These are phyloP conservation scores for Fusarium sp. DNA, from an alignment of 2,329 filamentous ascomycete species.

Conservation along the genomic window DNA sequence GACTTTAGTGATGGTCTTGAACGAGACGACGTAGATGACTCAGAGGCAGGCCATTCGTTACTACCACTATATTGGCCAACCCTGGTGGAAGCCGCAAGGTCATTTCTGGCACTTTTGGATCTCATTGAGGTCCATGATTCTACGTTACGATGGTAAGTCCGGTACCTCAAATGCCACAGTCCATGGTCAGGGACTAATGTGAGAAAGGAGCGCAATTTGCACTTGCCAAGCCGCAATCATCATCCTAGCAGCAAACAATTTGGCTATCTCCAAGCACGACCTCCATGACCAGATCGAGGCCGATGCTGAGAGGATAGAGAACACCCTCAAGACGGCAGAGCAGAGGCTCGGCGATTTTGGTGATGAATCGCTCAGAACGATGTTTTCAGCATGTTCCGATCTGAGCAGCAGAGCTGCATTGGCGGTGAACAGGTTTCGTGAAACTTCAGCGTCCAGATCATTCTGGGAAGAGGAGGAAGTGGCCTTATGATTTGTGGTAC, in stretches of 20 bases:
- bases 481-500: not conserved
- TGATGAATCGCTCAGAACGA: not conserved
- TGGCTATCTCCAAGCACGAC: slow-evolving; percentile 3
- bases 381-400: not conserved
- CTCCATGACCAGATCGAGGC: not conserved
- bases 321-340: not conserved
- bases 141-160: slow-evolving; percentile 4
- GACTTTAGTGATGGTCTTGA: not conserved
- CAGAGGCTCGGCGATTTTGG: not conserved
- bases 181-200: not conserved
- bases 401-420: not conserved
- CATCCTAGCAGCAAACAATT: not conserved
- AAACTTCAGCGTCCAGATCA: not conserved
- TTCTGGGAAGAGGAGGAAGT: not conserved
- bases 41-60: not conserved
- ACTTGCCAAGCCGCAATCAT: not conserved
- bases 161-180: not conserved
- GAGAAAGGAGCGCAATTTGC: not conserved
- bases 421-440: not conserved
- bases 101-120: not conserved
- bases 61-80: slow-evolving; percentile 1
- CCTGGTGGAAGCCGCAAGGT: slow-evolving; percentile 10
- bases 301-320: not conserved
- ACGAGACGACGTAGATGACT: not conserved
- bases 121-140: not conserved